Base-by-base conservation (phyloP, 495 filamentous ascomycete genomes). In the Ascodesmis nigricans region DNA sequence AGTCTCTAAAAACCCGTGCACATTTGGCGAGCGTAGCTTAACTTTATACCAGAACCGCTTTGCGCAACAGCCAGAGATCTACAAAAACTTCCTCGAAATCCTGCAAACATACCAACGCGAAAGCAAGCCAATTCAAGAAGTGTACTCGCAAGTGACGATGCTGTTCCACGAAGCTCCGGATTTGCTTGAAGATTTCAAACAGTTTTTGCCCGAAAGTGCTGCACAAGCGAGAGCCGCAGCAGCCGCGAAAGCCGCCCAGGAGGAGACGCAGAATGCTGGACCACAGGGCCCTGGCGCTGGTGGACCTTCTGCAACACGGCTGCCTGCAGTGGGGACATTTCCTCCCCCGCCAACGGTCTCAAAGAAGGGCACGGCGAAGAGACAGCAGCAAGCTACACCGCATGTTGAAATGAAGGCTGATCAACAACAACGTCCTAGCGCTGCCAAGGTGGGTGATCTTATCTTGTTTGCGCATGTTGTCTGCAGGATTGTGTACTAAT, bases 31-130 rank as follows among this genome's bases (percentile, higher is more conserved):
- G 35, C 14, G 14, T 39, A 20, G 28, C 24, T 19, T 39, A 34
- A 38, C 43, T 35, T 32, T 18, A 35, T 14, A 6, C 19, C 47
- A 82, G 87, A 99, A 93, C 52, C 87, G 90, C 25, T 99, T 93
- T 53, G 69, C 87, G 29, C 69, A 74, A 43, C 78, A 87, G 39
- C 90, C 90, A 5, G 90, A 99, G 49, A 95, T 95, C 35, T 99
- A 99, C 61, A 99, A 99, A 49, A 81, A 95, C 47, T 99, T 99
- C 51, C 67, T 99, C 5, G 90, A 99, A 52, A 99, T 99, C 18
- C 59, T 99, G 27, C 90, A 99, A 54, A 99, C 90, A 1, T 99
- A 99, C 50, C 90, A 99, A 55, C 69, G 90, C 34, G 90, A 99
- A 46, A 90, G 83, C 23, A 95, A 93, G 53, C 90, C 90, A 0